Evolutionary conservation across 176 grass and related monocot species (phyloP), one percentile per base, ranked within the genome.

Genomic region (Elaeis guineensis): DNA sequence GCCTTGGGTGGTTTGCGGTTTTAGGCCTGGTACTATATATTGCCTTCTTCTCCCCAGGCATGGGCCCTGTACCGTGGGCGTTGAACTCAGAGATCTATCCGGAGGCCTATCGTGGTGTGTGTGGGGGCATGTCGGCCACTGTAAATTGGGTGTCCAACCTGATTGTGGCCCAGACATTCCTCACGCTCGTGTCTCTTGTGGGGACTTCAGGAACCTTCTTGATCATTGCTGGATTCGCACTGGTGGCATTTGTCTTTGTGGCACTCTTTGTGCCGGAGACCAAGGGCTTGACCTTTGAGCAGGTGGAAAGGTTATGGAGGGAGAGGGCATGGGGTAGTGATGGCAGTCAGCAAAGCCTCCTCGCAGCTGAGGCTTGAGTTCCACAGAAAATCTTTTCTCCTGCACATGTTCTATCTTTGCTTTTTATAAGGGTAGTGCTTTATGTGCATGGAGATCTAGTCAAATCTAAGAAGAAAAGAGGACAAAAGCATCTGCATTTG

Each of bases 71-170:
- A 14, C 93, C 93, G 1, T 97, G 93, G 93, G 83, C 87, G 0
- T 81, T 97, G 55, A 97, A 97, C 75, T 91, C 87, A 0, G 93
- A 97, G 64, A 91, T 97, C 26, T 97, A 97, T 58, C 93, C 84
- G 0, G 81, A 91, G 84, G 78, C 75, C 0, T 97, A 97, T 73
- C 83, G 93, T 9, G 87, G 93, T 8, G 61, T 80, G 48, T 90
- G 92, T 1, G 87, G 92, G 0, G 92, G 92, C 72, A 97, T 97
- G 92, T 97, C 92, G 1, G 92, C 92, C 52, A 97, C 81, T 0
- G 84, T 97, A 12, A 97, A 97, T 35, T 97, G 92, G 92, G 19
- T 83, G 9, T 97, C 86, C 2, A 97, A 97, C 85, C 77, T 97
- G 62, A 79, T 90, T 1, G 87, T 97, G 49, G 80, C 92, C 0